Base-by-base conservation (phyloP, 768 basidiomycete genomes). In the Kwoniella sp. region DNA sequence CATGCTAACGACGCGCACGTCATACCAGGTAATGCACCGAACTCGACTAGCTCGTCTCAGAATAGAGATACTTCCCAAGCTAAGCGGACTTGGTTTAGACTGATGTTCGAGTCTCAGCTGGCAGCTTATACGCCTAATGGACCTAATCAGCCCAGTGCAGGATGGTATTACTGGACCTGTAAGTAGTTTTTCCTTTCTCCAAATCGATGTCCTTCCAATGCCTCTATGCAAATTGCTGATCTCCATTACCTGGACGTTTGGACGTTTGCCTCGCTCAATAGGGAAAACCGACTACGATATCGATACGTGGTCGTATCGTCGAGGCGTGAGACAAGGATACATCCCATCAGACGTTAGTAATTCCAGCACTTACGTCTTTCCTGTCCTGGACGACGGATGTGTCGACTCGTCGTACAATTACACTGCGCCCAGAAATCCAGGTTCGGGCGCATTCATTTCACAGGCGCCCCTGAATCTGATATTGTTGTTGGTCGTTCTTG, bases 151-250 rank as follows among this genome's bases (percentile, higher is more conserved):
- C 62, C 68, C 4, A 61, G 69, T 0, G 56, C 55, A 10, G 79
- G 79, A 24, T 80, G 74, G 74, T 77, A 77, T 55, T 80, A 68
- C 60, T 80, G 79, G 79, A 73, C 69, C 8, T 80, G 79, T 76
- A 59, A 68, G 68, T 68, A 68, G 68, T 68, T 55, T 33, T 6
- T 5, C 33, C 33, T 6, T 33, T 33, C 7, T 6, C 33, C 33
- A 33, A n/a, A n/a, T n/a, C n/a, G n/a, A n/a, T n/a, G n/a, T n/a
- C n/a, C n/a, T n/a, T n/a, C n/a, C n/a, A n/a, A n/a, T n/a, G n/a
- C n/a, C n/a, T n/a, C n/a, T n/a, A n/a, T n/a, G n/a, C n/a, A n/a
- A n/a, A n/a, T n/a, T n/a, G n/a, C n/a, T n/a, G n/a, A n/a, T n/a
- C n/a, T n/a, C n/a, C n/a, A n/a, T n/a, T n/a, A n/a, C n/a, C n/a